A percentile compares a stretch with the other conserved stretches of the same genome.
Evolutionary conservation across 257 asterid species (phyloP).

Genomic region (Prunella vulgaris): DNA sequence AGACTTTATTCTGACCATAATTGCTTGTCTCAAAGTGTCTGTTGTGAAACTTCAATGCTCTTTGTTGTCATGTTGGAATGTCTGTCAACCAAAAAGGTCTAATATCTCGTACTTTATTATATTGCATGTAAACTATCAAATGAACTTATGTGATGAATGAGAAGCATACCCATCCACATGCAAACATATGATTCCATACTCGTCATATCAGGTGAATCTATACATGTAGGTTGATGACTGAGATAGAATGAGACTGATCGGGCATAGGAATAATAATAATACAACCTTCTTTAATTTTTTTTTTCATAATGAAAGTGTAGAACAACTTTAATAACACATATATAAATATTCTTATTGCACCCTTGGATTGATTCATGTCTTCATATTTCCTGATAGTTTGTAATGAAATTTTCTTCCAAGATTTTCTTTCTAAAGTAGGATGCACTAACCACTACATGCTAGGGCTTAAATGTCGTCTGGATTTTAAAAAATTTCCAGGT

Average conservation of each 20-base stretch:
- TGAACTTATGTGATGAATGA: background rate
- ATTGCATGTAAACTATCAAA: background rate
- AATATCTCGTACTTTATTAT: background rate
- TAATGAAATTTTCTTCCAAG: background rate
- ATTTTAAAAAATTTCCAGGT: background rate
- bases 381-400: conserved; percentile 10
- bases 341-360: background rate
- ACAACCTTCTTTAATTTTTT: background rate
- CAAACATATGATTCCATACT: background rate
- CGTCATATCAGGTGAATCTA: background rate
- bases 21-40: background rate
- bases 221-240: background rate
- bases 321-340: background rate
- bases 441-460: conserved; percentile 1
- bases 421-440: conserved; percentile 7
- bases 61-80: background rate
- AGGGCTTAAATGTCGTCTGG: background rate
- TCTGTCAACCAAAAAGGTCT: background rate
- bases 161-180: background rate
- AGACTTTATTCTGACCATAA: background rate
- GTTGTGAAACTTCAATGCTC: background rate
- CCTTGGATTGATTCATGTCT: background rate
- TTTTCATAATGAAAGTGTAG: background rate
- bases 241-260: background rate
- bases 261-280: background rate